Evolutionary conservation across 2,329 filamentous ascomycete genomes (phyloP).

Genomic region (Claviceps africana): DNA sequence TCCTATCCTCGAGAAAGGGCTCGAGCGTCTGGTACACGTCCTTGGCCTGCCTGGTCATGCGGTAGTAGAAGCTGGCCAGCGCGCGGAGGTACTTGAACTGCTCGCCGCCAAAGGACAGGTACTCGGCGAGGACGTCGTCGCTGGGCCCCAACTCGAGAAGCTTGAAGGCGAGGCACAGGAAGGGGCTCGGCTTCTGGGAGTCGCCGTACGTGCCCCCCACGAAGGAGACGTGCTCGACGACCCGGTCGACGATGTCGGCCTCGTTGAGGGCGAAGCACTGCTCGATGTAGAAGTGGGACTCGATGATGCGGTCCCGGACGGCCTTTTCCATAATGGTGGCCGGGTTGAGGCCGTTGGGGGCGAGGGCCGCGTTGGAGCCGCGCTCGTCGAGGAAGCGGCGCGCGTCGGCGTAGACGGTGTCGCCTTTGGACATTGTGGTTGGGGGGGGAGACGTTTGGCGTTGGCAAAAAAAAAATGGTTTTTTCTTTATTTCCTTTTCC

Average conservation of each 20-base stretch:
- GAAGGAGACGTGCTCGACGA: conserved; percentile 66
- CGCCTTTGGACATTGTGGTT: conserved; percentile 21
- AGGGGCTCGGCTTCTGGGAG: conserved; percentile 76
- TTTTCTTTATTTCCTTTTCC: neutral
- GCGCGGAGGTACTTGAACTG: conserved; percentile 79
- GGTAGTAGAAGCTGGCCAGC: conserved; percentile 83
- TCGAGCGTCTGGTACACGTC: conserved; percentile 72
- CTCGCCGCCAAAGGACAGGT: conserved; percentile 61
- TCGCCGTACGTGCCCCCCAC: conserved; percentile 80
- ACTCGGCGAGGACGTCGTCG: conserved; percentile 65
- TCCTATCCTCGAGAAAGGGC: conserved; percentile 64
- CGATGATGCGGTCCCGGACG: conserved; percentile 86
- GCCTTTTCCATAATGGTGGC: conserved; percentile 94
- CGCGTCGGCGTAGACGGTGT: conserved; percentile 65
- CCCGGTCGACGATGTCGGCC: conserved; percentile 71
- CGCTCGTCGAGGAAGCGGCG: conserved; percentile 77
- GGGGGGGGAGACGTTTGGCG: conserved; percentile 1
- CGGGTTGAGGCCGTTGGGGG: conserved; percentile 80
- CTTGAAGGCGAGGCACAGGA: conserved; percentile 90
- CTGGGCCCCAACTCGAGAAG: conserved; percentile 75
- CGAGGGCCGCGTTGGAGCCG: conserved; percentile 60
- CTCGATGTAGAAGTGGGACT: conserved; percentile 97
- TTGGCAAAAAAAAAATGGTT: neutral
- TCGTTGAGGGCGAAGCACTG: conserved; percentile 94
- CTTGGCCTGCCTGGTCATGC: conserved; percentile 68